Evolutionary conservation across 768 basidiomycete genomes (phyloP), one percentile per base, ranked within the genome.

Genomic region (Boletus subparvulus): DNA sequence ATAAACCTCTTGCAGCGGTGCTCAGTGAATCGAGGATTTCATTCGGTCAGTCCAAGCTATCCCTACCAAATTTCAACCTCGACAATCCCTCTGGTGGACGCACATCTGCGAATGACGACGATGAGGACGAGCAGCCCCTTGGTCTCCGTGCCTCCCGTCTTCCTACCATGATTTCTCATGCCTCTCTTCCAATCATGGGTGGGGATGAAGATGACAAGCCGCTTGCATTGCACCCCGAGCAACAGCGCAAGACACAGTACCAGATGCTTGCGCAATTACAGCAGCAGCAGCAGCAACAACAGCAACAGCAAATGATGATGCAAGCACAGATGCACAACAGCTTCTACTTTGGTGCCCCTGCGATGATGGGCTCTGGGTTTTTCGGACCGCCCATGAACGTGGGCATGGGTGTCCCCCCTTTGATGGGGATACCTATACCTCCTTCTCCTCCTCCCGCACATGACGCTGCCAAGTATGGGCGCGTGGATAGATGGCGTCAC

Each of bases 401-500:
- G 56, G 58, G 53, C 2, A 64, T 82, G 69, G 75, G 81, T 68
- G 77, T 78, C 59, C 78, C 73, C n/a, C 73, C 80, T 59, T 75
- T 70, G 48, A 71, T 83, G 64, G 72, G 76, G 13, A 47, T 70
- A 1, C 68, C 74, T 14, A 63, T 74, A 17, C 68, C 73, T 33
- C 73, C 80, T 35, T 84, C 86, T 2, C 86, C 87, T 26, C 86
- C 87, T 14, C 85, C 84, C 10, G 66, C 78, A 40, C 81, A 80
- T 24, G 90, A 92, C 55, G 74, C 81, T 39, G 78, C 75, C 36
- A 92, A 91, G 67, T 87, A 80, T 59, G 82, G 80, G 10, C 77
- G 82, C 4, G 90, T 93, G 28, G 91, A 93, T 69, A 81, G 82
- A 58, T 93, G 91, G 91, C 83, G 91, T 61, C 84, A 80, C 59